These are phyloP conservation scores for Aurinia saxatilis DNA, from an alignment of 345 rosid genomes.

Conservation along the genomic window DNA sequence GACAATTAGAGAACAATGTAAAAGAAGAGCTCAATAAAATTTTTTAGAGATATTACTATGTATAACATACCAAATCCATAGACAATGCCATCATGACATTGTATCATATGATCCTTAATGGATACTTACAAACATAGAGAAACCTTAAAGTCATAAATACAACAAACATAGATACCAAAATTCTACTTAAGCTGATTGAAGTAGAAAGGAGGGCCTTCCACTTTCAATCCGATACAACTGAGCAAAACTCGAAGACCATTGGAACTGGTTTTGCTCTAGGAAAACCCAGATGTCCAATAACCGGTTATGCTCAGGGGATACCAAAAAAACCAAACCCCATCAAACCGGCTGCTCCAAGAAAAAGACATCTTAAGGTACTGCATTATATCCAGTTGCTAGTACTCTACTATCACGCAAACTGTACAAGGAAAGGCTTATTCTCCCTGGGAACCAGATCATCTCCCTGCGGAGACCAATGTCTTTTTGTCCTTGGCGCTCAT, in stretches of 20 bases:
- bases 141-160: not conserved
- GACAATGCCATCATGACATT: not conserved
- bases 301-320: conserved; percentile 13
- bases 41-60: not conserved
- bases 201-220: not conserved
- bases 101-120: not conserved
- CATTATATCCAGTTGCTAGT: conserved; percentile 10
- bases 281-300: not conserved
- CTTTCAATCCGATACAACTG: conserved; percentile 8
- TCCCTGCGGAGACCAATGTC: conserved; percentile 22
- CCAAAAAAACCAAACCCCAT: conserved; percentile 19
- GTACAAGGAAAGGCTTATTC: conserved; percentile 11
- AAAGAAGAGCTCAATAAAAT: not conserved
- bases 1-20: too few species aligned
- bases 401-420: conserved; percentile 10
- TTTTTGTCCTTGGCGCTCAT: conserved; percentile 1
- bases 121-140: not conserved
- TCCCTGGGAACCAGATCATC: conserved; percentile 15
- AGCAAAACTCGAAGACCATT: conserved; percentile 16
- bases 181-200: conserved; percentile 8
- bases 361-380: conserved; percentile 3
- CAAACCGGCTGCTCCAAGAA: conserved; percentile 21
- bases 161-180: conserved; percentile 1
- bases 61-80: not conserved
- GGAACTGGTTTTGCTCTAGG: conserved; percentile 6